Evolutionary conservation across 1,139 yeast genomes (phyloP).

Genomic region (Nakaseomyces sp.): DNA sequence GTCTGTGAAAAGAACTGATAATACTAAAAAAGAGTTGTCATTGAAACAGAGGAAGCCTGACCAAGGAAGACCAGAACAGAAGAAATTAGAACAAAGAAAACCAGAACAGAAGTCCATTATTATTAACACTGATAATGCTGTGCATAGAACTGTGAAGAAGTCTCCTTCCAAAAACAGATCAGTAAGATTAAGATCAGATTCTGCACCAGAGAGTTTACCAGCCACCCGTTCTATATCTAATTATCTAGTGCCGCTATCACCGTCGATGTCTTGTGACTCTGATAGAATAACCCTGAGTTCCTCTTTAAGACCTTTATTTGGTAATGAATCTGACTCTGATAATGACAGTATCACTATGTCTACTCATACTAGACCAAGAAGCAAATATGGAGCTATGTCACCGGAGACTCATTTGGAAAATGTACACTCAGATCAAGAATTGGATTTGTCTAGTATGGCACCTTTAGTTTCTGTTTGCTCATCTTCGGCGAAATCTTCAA

Average conservation of each 20-base stretch:
- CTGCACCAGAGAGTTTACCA: constrained; percentile 3
- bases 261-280: constrained; percentile 3
- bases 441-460: constrained; percentile 34
- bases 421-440: constrained; percentile 14
- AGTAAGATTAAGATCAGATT: background rate
- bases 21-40: background rate
- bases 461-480: constrained; percentile 47
- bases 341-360: constrained; percentile 1
- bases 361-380: constrained; percentile 1
- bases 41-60: background rate
- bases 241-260: constrained; percentile 1
- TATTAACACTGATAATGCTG: background rate
- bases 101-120: background rate
- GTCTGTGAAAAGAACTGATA: background rate
- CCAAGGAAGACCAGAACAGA: background rate
- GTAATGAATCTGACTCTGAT: constrained; percentile 6
- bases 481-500: constrained; percentile 34
- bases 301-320: constrained; percentile 14
- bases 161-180: background rate
- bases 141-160: background rate
- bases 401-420: background rate
- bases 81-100: background rate
- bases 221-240: background rate
- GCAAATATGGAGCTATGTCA: background rate
- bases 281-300: constrained; percentile 12